Percentiles rank a stretch among this genome's conserved stretches.
These are phyloP conservation scores for Pseudocercospora eumusae DNA, from an alignment of 2,329 filamentous ascomycete genomes.

Conservation along the genomic window DNA sequence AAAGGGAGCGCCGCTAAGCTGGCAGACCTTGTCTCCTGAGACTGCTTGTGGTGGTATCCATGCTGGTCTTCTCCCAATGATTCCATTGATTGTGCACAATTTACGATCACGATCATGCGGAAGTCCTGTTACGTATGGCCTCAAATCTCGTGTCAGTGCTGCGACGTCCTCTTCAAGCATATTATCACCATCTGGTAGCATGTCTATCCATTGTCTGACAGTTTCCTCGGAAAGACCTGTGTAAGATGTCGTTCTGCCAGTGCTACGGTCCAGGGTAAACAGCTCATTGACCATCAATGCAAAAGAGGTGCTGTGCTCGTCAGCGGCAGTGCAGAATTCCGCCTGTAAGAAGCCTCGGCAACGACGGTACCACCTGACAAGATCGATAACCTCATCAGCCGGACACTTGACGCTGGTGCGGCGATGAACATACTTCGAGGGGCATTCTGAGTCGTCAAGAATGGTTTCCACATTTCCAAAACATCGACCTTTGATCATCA, in stretches of 20 bases:
- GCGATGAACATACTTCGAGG: conserved; percentile 19
- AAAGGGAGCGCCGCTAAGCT: conserved; percentile 12
- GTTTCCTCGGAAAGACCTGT: conserved; percentile 2
- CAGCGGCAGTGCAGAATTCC: not conserved
- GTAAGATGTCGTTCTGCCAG: not conserved
- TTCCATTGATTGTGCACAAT: conserved; percentile 3
- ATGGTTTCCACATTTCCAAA: conserved; percentile 2
- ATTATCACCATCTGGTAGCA: not conserved
- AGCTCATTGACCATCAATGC: not conserved
- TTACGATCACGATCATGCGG: conserved; percentile 14
- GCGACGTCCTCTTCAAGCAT: not conserved
- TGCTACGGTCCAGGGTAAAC: not conserved
- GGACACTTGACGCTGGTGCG: conserved; percentile 12
- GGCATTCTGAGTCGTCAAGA: conserved; percentile 11
- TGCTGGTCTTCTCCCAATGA: not conserved
- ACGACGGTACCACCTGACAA: conserved; percentile 13
- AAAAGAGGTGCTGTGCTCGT: not conserved
- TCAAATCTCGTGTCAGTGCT: not conserved
- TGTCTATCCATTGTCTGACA: conserved; percentile 6
- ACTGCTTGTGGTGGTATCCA: conserved; percentile 12
- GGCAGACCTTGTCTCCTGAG: conserved; percentile 10
- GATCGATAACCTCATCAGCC: conserved; percentile 2
- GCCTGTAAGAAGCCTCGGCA: conserved; percentile 8
- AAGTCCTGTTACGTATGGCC: conserved; percentile 15
- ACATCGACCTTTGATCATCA: conserved; percentile 4